Conservation (phyloP, 257 asterid genomes). For the Plantago elongata region DNA sequence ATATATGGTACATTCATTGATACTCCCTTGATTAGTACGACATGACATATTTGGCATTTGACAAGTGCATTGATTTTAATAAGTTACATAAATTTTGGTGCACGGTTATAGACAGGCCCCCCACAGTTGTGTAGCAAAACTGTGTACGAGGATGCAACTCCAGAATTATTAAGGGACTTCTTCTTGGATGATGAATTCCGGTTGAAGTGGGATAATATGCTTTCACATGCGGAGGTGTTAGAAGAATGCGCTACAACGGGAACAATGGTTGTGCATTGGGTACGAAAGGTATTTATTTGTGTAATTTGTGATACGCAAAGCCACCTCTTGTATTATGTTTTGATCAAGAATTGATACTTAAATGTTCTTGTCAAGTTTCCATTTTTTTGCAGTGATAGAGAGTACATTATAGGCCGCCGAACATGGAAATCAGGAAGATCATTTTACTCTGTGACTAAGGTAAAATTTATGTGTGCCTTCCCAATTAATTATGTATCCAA, state of each 20-base stretch:
- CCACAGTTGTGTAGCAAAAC: slow-evolving; percentile 55
- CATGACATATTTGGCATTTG: background rate
- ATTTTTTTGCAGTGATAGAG: slow-evolving; percentile 92
- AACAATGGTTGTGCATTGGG: slow-evolving; percentile 80
- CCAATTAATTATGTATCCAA: slow-evolving; percentile 5
- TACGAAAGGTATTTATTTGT: slow-evolving; percentile 54
- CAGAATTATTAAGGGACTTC: slow-evolving; percentile 80
- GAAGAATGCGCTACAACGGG: slow-evolving; percentile 84
- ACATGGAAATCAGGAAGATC: slow-evolving; percentile 88
- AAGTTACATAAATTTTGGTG: no score
- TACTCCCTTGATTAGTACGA: background rate
- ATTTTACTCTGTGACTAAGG: slow-evolving; percentile 86
- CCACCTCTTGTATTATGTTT: background rate
- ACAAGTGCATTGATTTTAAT: no score
- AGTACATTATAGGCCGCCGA: slow-evolving; percentile 84
- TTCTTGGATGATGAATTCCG: slow-evolving; percentile 96
- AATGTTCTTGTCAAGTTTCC: slow-evolving; percentile 65
- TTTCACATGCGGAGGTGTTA: slow-evolving; percentile 54
- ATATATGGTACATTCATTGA: background rate
- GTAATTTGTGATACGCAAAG: background rate
- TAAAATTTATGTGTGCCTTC: slow-evolving; percentile 2
- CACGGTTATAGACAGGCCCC: slow-evolving; percentile 3
- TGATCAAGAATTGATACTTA: background rate
- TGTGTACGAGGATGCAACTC: slow-evolving; percentile 90
- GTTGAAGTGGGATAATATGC: slow-evolving; percentile 87